These are phyloP conservation scores for Nemania serpens DNA, from an alignment of 2,329 filamentous ascomycete genomes.

Conservation along the genomic window DNA sequence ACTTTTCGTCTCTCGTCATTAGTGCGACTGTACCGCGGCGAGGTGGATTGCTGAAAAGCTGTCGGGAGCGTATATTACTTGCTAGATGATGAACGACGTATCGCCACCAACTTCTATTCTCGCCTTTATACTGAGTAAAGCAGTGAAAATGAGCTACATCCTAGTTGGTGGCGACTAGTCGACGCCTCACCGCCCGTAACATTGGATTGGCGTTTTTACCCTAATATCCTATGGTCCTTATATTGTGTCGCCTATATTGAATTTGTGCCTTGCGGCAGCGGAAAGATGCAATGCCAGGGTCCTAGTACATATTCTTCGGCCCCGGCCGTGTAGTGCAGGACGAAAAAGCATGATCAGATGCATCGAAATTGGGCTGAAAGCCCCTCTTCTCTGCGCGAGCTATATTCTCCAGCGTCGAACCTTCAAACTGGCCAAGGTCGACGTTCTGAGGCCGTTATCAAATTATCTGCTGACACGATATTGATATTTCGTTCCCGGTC, in stretches of 20 bases:
- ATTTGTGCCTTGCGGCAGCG: not conserved
- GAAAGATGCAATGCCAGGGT: not conserved
- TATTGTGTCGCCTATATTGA: not conserved
- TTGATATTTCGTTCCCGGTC: not conserved
- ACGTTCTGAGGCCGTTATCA: not conserved
- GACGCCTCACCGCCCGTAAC: not conserved
- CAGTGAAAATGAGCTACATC: too few species aligned
- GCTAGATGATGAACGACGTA: not conserved
- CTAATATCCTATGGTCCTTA: not conserved
- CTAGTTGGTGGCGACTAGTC: slow-evolving; percentile 3
- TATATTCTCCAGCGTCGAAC: not conserved
- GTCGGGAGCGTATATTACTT: not conserved
- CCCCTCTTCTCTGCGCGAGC: not conserved
- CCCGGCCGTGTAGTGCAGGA: slow-evolving; percentile 10
- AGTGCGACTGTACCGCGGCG: not conserved
- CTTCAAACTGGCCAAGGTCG: not conserved
- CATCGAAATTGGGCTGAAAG: not conserved
- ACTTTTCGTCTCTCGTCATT: not conserved
- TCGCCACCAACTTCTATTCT: not conserved
- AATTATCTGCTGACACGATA: not conserved
- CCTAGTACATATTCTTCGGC: slow-evolving; percentile 14
- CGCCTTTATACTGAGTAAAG: not conserved
- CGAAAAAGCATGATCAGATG: too few species aligned
- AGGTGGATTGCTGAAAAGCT: not conserved
- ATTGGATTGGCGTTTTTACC: too few species aligned